Percentiles rank a stretch among this genome's conserved stretches.
Evolutionary conservation across 2,329 filamentous ascomycete species (phyloP).

Genomic region (Orbilia brochopaga): DNA sequence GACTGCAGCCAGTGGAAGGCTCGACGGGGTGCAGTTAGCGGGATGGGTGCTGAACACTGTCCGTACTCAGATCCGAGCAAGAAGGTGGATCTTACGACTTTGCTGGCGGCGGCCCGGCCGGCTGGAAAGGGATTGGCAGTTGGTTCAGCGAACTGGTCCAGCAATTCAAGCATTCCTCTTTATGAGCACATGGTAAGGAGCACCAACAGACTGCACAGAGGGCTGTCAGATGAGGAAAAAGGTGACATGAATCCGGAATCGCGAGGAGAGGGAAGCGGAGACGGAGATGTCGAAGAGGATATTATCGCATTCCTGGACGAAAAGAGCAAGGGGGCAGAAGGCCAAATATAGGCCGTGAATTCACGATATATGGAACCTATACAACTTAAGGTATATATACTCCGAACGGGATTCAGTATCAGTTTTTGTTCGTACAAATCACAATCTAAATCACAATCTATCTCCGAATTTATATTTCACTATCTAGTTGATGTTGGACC

Average conservation of each 20-base stretch:
- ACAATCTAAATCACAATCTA: no score
- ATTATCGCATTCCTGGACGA: no score
- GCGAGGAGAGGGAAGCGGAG: no score
- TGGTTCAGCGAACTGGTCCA: constrained; percentile 3
- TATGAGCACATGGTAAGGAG: constrained; percentile 46
- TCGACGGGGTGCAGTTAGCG: constrained; percentile 37
- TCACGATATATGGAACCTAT: no score
- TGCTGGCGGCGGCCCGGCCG: constrained; percentile 7
- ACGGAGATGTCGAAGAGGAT: no score
- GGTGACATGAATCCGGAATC: constrained; percentile 4
- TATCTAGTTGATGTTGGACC: no score
- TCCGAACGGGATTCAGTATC: no score
- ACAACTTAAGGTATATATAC: no score
- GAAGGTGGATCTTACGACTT: constrained; percentile 23
- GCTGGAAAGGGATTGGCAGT: constrained; percentile 8
- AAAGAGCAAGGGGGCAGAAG: no score
- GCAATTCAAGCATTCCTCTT: constrained; percentile 34
- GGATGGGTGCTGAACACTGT: constrained; percentile 14
- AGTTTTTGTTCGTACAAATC: no score
- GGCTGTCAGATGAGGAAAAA: constrained; percentile 12
- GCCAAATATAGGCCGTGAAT: no score
- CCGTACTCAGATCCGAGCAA: constrained; percentile 44
- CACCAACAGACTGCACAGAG: constrained; percentile 30
- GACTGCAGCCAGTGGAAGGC: constrained; percentile 4
- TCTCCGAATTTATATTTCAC: no score